Percentiles rank a stretch among this genome's conserved stretches.
Evolutionary conservation across 345 rosid genomes (phyloP).

Genomic region (Hypericum perforatum): DNA sequence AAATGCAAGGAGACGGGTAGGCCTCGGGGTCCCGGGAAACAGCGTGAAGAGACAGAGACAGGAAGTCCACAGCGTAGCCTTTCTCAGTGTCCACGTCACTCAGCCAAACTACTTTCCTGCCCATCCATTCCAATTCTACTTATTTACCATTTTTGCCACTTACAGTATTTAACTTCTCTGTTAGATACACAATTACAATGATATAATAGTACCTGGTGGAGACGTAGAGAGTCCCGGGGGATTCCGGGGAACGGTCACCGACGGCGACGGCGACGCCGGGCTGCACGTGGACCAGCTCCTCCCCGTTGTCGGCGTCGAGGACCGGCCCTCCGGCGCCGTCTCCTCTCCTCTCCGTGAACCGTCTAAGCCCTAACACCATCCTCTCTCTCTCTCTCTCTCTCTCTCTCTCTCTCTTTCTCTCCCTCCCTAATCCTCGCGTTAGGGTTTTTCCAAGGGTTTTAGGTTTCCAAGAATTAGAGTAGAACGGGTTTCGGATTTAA

Average conservation of each 20-base stretch:
- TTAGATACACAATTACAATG: not conserved
- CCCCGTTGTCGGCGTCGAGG: conserved; percentile 52
- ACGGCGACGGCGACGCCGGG: conserved; percentile 66
- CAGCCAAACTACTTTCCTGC: conserved; percentile 80
- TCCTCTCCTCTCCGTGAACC: conserved; percentile 42
- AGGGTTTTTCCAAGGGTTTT: not conserved
- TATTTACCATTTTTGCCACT: too few relatives aligned
- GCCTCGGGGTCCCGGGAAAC: conserved; percentile 85
- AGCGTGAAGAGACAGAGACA: conserved; percentile 78
- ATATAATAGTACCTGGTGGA: conserved; percentile 42
- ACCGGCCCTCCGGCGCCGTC: conserved; percentile 57
- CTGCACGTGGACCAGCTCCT: conserved; percentile 68
- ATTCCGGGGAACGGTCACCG: conserved; percentile 48
- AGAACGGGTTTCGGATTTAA: too few relatives aligned
- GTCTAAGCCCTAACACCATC: conserved; percentile 65
- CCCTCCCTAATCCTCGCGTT: not conserved
- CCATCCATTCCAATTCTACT: conserved; percentile 1
- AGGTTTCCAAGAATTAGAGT: not conserved
- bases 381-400: not conserved
- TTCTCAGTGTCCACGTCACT: conserved; percentile 56
- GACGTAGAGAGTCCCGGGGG: conserved; percentile 83
- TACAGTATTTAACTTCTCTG: too few relatives aligned
- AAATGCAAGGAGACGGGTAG: conserved; percentile 76
- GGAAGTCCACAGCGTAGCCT: conserved; percentile 85
- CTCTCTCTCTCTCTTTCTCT: not conserved